Base-by-base conservation (phyloP, 768 basidiomycete species). In the Obba rivulosa region DNA sequence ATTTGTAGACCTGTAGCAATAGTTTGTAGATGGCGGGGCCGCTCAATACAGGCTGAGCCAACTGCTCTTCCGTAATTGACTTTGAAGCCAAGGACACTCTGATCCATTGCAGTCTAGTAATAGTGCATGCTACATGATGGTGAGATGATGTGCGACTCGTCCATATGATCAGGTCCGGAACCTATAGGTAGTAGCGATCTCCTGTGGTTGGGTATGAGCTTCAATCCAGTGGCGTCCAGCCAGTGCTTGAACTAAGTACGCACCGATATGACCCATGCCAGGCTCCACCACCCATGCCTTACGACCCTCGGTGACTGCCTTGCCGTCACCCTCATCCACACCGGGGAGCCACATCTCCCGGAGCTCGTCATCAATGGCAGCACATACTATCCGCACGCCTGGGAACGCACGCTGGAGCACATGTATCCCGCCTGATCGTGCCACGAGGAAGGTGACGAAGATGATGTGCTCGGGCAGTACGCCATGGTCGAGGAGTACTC, bases 401-500 rank as follows among this genome's bases (percentile, higher is more conserved):
- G 95, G 93, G 67, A 97, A 99, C 8, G 91, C 92, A 14, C 76
- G 74, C 50, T 82, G 81, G 18, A 98, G 73, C 1, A 88, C 79
- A 2, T 78, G 77, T 17, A 96, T 63, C 10, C 92, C 89, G 16
- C 93, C 92, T 14, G 71, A 75, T n/a, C 81, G 77, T 7, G 92
- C 86, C 41, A 95, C 85, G 8, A 97, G 74, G 69, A 95, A 92
- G 0, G 92, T 85, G 13, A 93, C 80, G 60, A 94, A 94, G 48
- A 96, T 81, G 55, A 96, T 94, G 57, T 79, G 82, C 51, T 86
- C 81, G 64, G 92, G 80, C 47, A 65, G 77, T 16, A 95, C 83
- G 11, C 95, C 92, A 56, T 99, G 95, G 62, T 99, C 95, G 16
- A 98, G 76, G 9, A 97, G 71, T 10, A 95, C 79, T 23, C 95